Conservation (phyloP, 1,139 yeast species). For the Lodderomyces margitis region DNA sequence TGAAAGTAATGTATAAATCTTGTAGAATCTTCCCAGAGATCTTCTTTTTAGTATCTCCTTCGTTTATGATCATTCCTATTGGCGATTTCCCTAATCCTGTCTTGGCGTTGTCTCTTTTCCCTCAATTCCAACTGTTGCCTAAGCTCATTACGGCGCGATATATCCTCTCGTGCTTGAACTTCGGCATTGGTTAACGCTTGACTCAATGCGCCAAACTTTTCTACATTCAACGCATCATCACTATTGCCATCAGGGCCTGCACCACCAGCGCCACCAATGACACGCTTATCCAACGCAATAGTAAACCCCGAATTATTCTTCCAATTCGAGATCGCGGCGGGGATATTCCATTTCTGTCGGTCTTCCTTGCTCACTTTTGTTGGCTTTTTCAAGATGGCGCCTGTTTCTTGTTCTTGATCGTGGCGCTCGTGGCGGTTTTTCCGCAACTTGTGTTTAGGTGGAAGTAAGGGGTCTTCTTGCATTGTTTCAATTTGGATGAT, state of each 20-base stretch:
- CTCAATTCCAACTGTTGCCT: constrained; percentile 43
- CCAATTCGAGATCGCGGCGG: constrained; percentile 94
- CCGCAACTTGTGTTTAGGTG: constrained; percentile 72
- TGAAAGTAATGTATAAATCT: too few relatives aligned
- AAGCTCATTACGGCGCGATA: constrained; percentile 57
- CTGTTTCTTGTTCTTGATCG: constrained; percentile 55
- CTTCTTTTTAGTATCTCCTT: constrained; percentile 13
- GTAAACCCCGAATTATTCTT: constrained; percentile 91
- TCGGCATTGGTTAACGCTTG: constrained; percentile 79
- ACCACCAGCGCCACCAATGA: constrained; percentile 34
- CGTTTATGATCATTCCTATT: constrained; percentile 32
- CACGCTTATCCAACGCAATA: constrained; percentile 74
- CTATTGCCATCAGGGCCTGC: not conserved
- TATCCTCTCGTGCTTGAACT: constrained; percentile 66
- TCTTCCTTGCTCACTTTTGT: constrained; percentile 69
- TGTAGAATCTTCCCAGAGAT: too few relatives aligned
- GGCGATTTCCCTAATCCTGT: constrained; percentile 59
- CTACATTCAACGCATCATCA: constrained; percentile 41
- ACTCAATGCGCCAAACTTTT: constrained; percentile 60
- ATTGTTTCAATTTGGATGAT: constrained; percentile 31
- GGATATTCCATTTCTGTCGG: constrained; percentile 80
- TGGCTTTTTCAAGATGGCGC: constrained; percentile 33
- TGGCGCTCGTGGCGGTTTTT: constrained; percentile 68
- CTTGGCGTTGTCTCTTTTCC: constrained; percentile 54
- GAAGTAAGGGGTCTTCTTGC: constrained; percentile 82